These are phyloP conservation scores for Fraxinus sp. DNA, from an alignment of 305 asterid genomes.

Conservation along the genomic window DNA sequence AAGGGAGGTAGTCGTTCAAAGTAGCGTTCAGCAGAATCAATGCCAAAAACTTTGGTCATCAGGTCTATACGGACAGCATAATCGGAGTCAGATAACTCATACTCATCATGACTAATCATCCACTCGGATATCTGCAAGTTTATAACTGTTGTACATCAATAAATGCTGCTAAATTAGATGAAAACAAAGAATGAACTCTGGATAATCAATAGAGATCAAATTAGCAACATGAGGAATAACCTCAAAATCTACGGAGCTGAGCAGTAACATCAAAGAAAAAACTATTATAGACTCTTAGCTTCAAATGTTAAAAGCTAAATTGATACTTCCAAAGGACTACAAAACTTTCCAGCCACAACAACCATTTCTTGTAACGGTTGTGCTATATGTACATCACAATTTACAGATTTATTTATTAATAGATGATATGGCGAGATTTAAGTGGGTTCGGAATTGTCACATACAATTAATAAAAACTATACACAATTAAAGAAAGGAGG, in stretches of 20 bases:
- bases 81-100: conserved; percentile 63
- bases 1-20: conserved; percentile 68
- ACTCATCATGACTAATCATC: conserved; percentile 76
- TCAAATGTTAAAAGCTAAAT: background rate
- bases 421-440: too few relatives aligned
- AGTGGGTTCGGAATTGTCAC: too few relatives aligned
- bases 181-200: background rate
- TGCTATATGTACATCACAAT: too few relatives aligned
- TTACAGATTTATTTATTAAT: too few relatives aligned
- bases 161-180: conserved; percentile 1
- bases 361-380: background rate
- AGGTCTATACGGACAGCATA: conserved; percentile 77
- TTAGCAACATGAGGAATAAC: conserved; percentile 9
- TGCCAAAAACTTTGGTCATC: conserved; percentile 84
- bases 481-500: background rate
- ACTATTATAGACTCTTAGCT: background rate
- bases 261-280: background rate
- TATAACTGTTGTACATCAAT: conserved; percentile 17
- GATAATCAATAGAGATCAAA: background rate
- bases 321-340: background rate
- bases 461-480: background rate
- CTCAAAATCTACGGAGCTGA: background rate
- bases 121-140: conserved; percentile 83
- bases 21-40: conserved; percentile 88
- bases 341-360: background rate